Evolutionary conservation across 345 rosid species (phyloP), one percentile per base, ranked within the genome.

Genomic region (Gossypium ekmanianum): DNA sequence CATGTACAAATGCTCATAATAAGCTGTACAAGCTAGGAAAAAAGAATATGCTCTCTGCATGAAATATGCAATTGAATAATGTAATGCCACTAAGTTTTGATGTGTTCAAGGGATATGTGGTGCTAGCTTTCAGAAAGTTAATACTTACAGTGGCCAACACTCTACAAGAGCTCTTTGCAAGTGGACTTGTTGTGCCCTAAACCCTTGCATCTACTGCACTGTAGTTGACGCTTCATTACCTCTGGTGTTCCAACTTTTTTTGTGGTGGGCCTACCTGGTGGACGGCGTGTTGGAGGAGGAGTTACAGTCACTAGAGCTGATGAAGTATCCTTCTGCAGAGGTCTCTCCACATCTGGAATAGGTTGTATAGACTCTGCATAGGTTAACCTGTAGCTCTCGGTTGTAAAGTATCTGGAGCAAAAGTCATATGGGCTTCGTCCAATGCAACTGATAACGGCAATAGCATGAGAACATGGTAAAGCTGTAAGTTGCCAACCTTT

Each of bases 121-220:
- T 26, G 12, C 26, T 16, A 48, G 27, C 20, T 74, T 61, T 47
- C 11, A 69, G 57, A 74, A 75, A 11, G 59, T 48, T 48, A 76
- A 63, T 51, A 80, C 85, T 78, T 67, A 81, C 83, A 55, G 72
- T 12, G 45, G 66, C 84, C 82, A 77, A 58, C 79, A 79, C 79
- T 69, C 84, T 82, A 87, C 82, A 79, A 85, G 72, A 78, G 59
- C 59, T 85, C 97, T 87, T 92, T 94, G 91, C 98, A 94, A 72
- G 98, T 94, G 26, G 97, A 92, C 86, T 94, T 94, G 85, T 92
- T 92, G 82, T 94, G 98, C 65, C 97, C 98, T 27, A 90, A 89
- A 74, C 97, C 97, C 84, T 92, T 94, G 94, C 98, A 94, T 83
- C 83, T 88, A 74, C 98, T 94, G 88, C 98, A 94, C 82, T 94